Evolutionary conservation across 2,329 filamentous ascomycete species (phyloP), one percentile per base, ranked within the genome.

Genomic region (Ilyonectria sp.): DNA sequence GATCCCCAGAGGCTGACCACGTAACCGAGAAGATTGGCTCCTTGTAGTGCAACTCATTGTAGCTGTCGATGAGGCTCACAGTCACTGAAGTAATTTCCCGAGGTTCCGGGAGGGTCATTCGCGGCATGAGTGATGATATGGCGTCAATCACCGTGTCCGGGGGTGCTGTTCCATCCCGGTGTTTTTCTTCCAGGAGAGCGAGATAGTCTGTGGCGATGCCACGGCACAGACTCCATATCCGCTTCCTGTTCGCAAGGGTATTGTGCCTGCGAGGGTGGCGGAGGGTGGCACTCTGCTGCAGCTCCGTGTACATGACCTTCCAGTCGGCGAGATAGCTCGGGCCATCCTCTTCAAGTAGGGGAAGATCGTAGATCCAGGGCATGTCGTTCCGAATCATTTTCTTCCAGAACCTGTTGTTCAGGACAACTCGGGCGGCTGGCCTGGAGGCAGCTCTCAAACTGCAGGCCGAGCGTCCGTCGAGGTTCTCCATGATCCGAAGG

Each of bases 321-420:
- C 43, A 49, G 29, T 58, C 55, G 10, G 47, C 23, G 6, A 31
- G 10, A 4, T 4, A 11, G 11, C 4, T 35, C 26, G 11, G 17
- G 26, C 47, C 26, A 15, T 13, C 23, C 4, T 33, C 17, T 13
- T 37, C 35, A 37, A 57, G 19, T 3, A n/a, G 15, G 19, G 23
- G 40, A 6, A 46, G n/a, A 10, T 57, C 55, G 26, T 33, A 57
- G 23, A 46, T 13, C 55, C 55, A 57, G 6, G 55, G 55, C 55
- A 57, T 33, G 29, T 57, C 37, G 6, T 31, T 47, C 15, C 21
- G 10, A 13, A 33, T 17, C 8, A 29, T 19, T 26, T 3, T 35
- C 9, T 57, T 57, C 55, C 55, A 57, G 40, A 57, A 57, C 7
- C 15, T 4, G 26, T 26, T 26, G 4, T 26, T 26, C 40, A 58